Base-by-base conservation (phyloP, 2,329 filamentous ascomycete genomes). In the Pezicula radicicola region DNA sequence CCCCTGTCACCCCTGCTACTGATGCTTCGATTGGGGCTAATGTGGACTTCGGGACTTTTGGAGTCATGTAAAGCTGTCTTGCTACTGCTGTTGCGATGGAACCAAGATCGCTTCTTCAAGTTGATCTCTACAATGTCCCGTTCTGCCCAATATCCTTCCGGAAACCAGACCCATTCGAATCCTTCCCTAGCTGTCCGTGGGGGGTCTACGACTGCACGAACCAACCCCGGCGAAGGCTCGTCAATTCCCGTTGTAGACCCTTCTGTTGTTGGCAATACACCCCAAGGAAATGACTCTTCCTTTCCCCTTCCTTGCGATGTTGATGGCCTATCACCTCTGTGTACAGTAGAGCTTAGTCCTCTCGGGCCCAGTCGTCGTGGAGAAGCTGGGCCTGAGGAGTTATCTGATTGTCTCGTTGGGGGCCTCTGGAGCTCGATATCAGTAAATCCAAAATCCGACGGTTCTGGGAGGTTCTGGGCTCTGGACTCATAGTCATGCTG, bases 101-200 rank as follows among this genome's bases (percentile, higher is more conserved):
- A 47, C 42, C 52, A 49, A 42, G 58, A 59, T 55, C 58, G 58
- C 43, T 46, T 60, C 19, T 51, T 42, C 9, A 42, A 18, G 40
- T 46, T 21, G 12, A 47, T 8, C 25, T 55, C 55, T 7, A 40
- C 45, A n/a, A 67, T 56, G 55, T 75, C 70, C n/a, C 81, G 72
- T 65, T 84, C 81, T n/a, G 81, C 81, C 80, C 80, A 84, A 62
- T 81, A 84, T 6, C 81, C 81, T 48, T 75, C 77, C 1, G 81
- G 80, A 62, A 80, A 83, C 81, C 80, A 84, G 21, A 84, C 81
- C 81, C 79, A 84, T 68, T 84, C 81, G 60, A 68, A 73, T 39
- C 80, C 80, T 42, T 76, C 72, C 46, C 68, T 76, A 49, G 81
- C 68, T n/a, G 77, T 73, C 2, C 81, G 75, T 21, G 80, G 81